phyloP scores from a whole-genome alignment of 2,329 filamentous ascomycete species.

The Trichoderma guizhouense region DNA sequence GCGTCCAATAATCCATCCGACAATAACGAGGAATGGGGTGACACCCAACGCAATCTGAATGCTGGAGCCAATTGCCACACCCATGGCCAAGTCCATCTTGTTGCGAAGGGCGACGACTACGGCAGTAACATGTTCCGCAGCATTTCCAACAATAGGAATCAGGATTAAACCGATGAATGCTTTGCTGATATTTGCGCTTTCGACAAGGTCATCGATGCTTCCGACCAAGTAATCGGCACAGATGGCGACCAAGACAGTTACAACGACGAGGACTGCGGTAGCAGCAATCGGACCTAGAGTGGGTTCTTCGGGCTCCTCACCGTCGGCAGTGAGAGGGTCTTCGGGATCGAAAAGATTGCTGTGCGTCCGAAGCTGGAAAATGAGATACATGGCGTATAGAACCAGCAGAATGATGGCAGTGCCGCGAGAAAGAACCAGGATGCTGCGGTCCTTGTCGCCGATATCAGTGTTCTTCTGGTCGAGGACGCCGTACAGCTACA shows the following conservation, averaged over 20 bases:
- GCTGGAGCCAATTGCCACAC: conserved; percentile 76
- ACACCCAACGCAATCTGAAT: conserved; percentile 81
- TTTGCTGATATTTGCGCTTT: conserved; percentile 68
- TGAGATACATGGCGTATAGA: conserved; percentile 73
- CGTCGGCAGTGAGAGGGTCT: conserved; percentile 42
- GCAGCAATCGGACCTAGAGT: conserved; percentile 63
- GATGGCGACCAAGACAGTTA: conserved; percentile 67
- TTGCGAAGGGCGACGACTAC: conserved; percentile 75
- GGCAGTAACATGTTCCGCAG: conserved; percentile 77
- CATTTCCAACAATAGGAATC: conserved; percentile 77
- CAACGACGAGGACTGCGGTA: conserved; percentile 61
- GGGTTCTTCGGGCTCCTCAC: conserved; percentile 42
- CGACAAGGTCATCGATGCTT: conserved; percentile 70
- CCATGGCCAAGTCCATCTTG: conserved; percentile 72
- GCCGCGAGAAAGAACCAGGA: conserved; percentile 69
- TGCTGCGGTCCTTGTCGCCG: conserved; percentile 48
- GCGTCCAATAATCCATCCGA: conserved; percentile 72
- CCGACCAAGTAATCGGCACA: conserved; percentile 76
- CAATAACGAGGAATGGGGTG: conserved; percentile 74
- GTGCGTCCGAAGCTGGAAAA: conserved; percentile 76
- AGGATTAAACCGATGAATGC: conserved; percentile 78
- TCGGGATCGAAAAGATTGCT: conserved; percentile 66
- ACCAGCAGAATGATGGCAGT: conserved; percentile 72
- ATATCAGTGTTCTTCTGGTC: conserved; percentile 39
- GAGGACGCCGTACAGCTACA: conserved; percentile 63